phyloP scores from a whole-genome alignment of 2,329 filamentous ascomycete genomes.

The Fusarium newnesense region DNA sequence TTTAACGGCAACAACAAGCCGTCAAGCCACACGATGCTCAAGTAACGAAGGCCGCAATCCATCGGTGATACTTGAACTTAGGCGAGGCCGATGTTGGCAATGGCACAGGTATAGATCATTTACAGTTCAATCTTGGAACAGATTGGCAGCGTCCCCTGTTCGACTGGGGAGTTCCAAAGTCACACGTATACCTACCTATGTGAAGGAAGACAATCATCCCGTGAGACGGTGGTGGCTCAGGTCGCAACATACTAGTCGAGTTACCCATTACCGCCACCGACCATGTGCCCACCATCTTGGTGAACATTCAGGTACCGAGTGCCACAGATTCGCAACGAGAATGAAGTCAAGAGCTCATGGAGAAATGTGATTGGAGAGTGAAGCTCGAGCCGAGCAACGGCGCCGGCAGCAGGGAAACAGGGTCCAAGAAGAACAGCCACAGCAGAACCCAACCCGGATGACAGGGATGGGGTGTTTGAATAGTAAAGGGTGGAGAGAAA shows the following conservation, averaged over 20 bases:
- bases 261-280: slow-evolving; percentile 28
- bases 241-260: slow-evolving; percentile 1
- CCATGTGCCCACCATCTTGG: slow-evolving; percentile 25
- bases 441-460: slow-evolving; percentile 7
- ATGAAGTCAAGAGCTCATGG: slow-evolving; percentile 9
- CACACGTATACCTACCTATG: slow-evolving; percentile 1
- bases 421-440: slow-evolving; percentile 36
- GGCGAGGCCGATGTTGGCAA: not conserved
- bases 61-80: not conserved
- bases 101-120: slow-evolving; percentile 5
- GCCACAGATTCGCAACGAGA: slow-evolving; percentile 27
- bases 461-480: slow-evolving; percentile 5
- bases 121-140: slow-evolving; percentile 6
- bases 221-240: slow-evolving; percentile 32
- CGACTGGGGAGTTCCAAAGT: not conserved
- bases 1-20: not conserved
- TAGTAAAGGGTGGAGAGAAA: slow-evolving; percentile 17
- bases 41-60: slow-evolving; percentile 5
- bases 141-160: slow-evolving; percentile 15
- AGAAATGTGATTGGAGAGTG: slow-evolving; percentile 24
- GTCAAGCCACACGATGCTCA: slow-evolving; percentile 24
- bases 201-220: slow-evolving; percentile 8
- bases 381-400: slow-evolving; percentile 29
- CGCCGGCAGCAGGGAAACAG: slow-evolving; percentile 29
- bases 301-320: slow-evolving; percentile 37